Base-by-base conservation (phyloP, 108 stramenopile species). In the Pseudonitzschia pungens region DNA sequence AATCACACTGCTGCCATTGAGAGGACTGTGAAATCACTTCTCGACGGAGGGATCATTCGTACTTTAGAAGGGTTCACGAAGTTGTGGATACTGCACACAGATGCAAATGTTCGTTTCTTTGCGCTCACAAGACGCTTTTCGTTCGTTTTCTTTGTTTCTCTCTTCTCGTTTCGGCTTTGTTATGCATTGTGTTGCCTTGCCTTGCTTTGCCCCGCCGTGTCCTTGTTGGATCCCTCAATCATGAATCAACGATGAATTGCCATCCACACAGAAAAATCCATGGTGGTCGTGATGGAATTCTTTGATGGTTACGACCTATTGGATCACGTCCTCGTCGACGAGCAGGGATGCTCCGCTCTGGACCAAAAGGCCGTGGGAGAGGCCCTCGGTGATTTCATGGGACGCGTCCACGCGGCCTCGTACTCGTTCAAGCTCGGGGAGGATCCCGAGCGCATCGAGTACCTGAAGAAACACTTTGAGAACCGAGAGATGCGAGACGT, bases 211-310 rank as follows among this genome's bases (percentile, higher is more conserved):
- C 7, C 7, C 24, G 20, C 53, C 29, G 0, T 7, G 6, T 54
- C 53, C 22, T 54, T 7, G 24, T 14, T 24, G n/a, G 56, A 56
- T 1, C 67, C 40, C 72, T 64, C 52, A 2, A 3, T 22, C 11
- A 11, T 12, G 4, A 54, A 21, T 24, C 43, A 48, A 36, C 36
- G 6, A 36, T 36, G 36, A 36, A 36, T 36, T 2, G 36, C 4
- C 4, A 4, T 2, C 5, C 14, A 4, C 45, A 48, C 10, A 81
- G 75, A 68, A 64, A 45, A 27, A 9, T 76, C 81, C 62, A 89
- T 87, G 84, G 84, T 87, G 50, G 83, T 93, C 53, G 79, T 89
- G n/a, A 93, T 93, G 92, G 89, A 93, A 78, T 93, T 93, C 69
- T 78, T 93, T 51, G 86, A 88, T 24, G 81, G 81, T 21, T 87